Percentiles rank a stretch among this genome's conserved stretches.
Conservation (phyloP, 306 rosid genomes). For the Glycine latifolia region DNA sequence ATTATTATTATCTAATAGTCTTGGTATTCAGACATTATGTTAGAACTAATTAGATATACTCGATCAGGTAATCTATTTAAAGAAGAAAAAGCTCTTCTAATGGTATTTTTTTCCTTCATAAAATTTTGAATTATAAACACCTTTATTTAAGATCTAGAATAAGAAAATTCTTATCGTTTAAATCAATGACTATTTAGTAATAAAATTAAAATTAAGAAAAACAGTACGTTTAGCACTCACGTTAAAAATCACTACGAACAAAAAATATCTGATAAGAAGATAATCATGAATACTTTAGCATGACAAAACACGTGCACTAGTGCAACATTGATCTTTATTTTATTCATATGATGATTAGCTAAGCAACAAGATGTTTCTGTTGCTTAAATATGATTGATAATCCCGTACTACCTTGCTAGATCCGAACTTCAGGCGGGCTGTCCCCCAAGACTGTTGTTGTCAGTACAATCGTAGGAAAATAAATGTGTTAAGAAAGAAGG, state of each 20-base stretch:
- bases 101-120: too few species aligned
- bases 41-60: too few species aligned
- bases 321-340: not conserved
- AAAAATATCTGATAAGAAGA: slow-evolving; percentile 4
- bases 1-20: too few species aligned
- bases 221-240: not conserved
- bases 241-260: not conserved
- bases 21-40: too few species aligned
- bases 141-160: too few species aligned
- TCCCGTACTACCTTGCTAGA: not conserved
- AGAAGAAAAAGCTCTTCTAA: too few species aligned
- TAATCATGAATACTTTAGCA: not conserved
- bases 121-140: too few species aligned
- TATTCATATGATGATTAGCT: not conserved
- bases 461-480: not conserved
- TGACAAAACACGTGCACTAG: slow-evolving; percentile 13
- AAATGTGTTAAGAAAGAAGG: not conserved
- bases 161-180: too few species aligned
- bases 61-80: too few species aligned
- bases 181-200: too few species aligned
- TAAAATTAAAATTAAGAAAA: not conserved
- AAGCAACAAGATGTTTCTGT: not conserved
- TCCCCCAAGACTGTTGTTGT: not conserved
- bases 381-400: too few species aligned
- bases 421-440: not conserved